Evolutionary conservation across 2,329 filamentous ascomycete genomes (phyloP).

Genomic region (Dactylellina sp.): DNA sequence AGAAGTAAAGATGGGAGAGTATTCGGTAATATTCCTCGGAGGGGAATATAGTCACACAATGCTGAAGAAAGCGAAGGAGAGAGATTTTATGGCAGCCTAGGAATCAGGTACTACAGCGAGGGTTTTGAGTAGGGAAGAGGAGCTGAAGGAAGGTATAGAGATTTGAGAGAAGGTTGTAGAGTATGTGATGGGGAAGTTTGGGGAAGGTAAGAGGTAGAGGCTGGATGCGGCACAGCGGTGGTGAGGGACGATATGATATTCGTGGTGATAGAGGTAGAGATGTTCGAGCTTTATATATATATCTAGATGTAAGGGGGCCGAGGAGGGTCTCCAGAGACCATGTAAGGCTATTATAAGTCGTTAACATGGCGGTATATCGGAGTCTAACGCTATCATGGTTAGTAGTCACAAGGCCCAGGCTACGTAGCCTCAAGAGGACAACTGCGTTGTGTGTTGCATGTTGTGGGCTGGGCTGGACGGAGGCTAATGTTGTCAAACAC

Average conservation of each 20-base stretch:
- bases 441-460: background rate
- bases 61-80: conserved; percentile 22
- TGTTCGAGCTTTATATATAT: conserved; percentile 47
- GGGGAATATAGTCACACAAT: conserved; percentile 49
- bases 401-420: too few relatives aligned
- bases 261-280: conserved; percentile 49
- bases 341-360: background rate
- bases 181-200: conserved; percentile 33
- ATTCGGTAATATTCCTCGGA: conserved; percentile 30
- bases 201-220: conserved; percentile 32
- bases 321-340: conserved; percentile 11
- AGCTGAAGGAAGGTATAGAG: conserved; percentile 17
- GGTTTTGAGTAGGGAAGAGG: conserved; percentile 5
- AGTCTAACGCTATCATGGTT: too few relatives aligned
- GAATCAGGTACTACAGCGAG: conserved; percentile 13
- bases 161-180: conserved; percentile 31
- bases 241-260: conserved; percentile 39
- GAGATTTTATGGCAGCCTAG: conserved; percentile 19
- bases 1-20: conserved; percentile 33
- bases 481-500: background rate
- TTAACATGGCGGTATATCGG: too few relatives aligned
- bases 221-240: conserved; percentile 33
- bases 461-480: background rate
- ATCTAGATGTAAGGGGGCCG: conserved; percentile 20
- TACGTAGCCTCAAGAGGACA: background rate